A percentile compares a stretch with the other conserved stretches of the same genome.
Evolutionary conservation across 1,284 basidiomycete genomes (phyloP).

Genomic region (Anthracocystis walkeri): DNA sequence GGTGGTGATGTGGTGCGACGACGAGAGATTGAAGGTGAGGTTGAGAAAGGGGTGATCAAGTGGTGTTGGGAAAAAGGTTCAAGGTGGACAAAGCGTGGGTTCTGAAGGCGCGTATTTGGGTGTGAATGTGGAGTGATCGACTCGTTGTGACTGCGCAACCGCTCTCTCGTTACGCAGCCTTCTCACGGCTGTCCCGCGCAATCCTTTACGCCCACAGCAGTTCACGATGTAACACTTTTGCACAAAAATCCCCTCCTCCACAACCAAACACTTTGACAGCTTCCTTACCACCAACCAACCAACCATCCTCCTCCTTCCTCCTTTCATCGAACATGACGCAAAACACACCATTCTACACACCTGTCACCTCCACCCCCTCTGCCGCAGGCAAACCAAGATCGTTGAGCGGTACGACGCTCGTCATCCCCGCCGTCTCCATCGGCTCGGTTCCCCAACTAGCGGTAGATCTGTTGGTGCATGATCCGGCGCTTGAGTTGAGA

Average conservation of each 20-base stretch:
- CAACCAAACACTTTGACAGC: constrained; percentile 19
- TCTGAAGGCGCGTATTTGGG: not conserved
- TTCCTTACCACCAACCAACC: not conserved
- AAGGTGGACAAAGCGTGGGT: constrained; percentile 27
- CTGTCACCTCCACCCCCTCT: not conserved
- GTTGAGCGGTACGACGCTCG: constrained; percentile 44
- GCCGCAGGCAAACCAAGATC: not conserved
- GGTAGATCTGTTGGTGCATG: constrained; percentile 59
- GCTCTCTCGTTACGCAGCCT: constrained; percentile 11
- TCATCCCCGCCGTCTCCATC: constrained; percentile 60
- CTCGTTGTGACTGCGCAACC: not conserved
- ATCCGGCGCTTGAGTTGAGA: constrained; percentile 25
- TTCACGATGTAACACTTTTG: constrained; percentile 16
- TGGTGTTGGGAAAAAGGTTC: constrained; percentile 8
- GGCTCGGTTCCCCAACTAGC: constrained; percentile 62
- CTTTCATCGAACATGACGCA: constrained; percentile 7
- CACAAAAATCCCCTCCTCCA: constrained; percentile 14
- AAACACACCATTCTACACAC: constrained; percentile 28
- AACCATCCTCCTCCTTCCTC: not conserved
- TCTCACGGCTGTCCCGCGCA: constrained; percentile 5
- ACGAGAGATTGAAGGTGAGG: not conserved
- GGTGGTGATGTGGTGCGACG: not conserved
- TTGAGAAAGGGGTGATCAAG: not conserved
- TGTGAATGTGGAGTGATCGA: constrained; percentile 51
- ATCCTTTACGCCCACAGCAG: not conserved